Evolutionary conservation across 192 early-diverging fungal species (phyloP).

Genomic region (Coemansia guatemalensis): DNA sequence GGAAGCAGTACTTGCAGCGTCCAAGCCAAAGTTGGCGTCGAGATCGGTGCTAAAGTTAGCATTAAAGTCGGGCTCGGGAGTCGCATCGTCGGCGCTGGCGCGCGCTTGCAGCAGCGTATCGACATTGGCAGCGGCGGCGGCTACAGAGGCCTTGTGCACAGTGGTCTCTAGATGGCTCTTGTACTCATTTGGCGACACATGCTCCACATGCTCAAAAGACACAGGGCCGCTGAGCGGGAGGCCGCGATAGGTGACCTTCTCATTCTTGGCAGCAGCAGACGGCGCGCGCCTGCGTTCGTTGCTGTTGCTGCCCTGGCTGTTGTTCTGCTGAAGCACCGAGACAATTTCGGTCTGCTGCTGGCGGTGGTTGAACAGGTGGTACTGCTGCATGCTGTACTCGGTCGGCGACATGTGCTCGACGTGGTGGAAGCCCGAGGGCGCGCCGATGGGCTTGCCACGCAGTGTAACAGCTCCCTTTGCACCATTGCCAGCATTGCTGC

Average conservation of each 20-base stretch:
- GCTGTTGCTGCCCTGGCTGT: not conserved
- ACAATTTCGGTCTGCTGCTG: conserved; percentile 50
- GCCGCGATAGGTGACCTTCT: conserved; percentile 42
- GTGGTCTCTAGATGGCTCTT: conserved; percentile 27
- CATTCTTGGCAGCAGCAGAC: conserved; percentile 4
- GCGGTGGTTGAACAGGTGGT: conserved; percentile 51
- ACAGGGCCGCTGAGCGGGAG: conserved; percentile 49
- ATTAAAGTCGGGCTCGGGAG: not conserved
- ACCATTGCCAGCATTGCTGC: conserved; percentile 3
- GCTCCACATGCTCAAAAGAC: conserved; percentile 50
- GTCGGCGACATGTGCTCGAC: conserved; percentile 44
- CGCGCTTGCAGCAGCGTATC: conserved; percentile 1
- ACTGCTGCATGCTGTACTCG: conserved; percentile 46
- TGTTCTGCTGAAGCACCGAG: conserved; percentile 34
- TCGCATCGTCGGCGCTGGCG: conserved; percentile 1
- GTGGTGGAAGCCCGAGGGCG: conserved; percentile 42
- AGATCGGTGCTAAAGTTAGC: not conserved
- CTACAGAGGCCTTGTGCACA: conserved; percentile 3
- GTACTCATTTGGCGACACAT: conserved; percentile 49
- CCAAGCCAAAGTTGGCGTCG: not conserved
- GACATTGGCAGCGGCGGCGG: conserved; percentile 4
- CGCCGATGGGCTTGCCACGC: conserved; percentile 38
- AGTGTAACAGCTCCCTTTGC: conserved; percentile 9
- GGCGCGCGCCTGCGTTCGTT: conserved; percentile 12
- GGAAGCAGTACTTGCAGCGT: not conserved